Evolutionary conservation across 31 red algal species (phyloP).

Genomic region (Odonthalia washingtoniensis): DNA sequence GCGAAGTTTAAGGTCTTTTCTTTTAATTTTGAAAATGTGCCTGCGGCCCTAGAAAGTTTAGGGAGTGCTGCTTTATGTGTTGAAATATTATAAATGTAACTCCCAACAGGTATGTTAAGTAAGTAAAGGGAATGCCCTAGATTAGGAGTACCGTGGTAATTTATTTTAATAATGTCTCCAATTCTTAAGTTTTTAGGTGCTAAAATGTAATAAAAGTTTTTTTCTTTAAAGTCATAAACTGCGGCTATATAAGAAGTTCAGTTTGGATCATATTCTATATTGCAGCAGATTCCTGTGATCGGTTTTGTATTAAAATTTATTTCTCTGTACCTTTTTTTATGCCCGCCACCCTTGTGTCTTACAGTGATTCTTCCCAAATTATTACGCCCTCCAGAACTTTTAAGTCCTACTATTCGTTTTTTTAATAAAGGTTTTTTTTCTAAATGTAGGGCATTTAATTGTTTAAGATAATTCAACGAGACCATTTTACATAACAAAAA

Average conservation of each 20-base stretch:
- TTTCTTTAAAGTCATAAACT: not conserved
- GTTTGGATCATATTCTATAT: slow-evolving; percentile 2
- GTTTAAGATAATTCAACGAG: not conserved
- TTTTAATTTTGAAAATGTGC: slow-evolving; percentile 1
- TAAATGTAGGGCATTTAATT: too few relatives aligned
- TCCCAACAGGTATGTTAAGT: not conserved
- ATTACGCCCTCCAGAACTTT: slow-evolving; percentile 7
- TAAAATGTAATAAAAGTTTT: slow-evolving; percentile 9
- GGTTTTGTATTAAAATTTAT: slow-evolving; percentile 22
- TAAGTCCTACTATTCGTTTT: too few relatives aligned
- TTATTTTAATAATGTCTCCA: slow-evolving; percentile 3
- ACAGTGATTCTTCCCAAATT: slow-evolving; percentile 50
- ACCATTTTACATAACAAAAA: slow-evolving; percentile 14
- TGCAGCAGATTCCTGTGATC: not conserved
- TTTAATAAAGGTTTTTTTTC: too few relatives aligned
- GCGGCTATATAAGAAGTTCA: not conserved
- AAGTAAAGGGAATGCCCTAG: not conserved
- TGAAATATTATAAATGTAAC: not conserved
- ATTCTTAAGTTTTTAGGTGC: slow-evolving; percentile 1
- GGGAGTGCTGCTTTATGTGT: not conserved
- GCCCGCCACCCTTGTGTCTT: not conserved
- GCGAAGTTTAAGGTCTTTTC: not conserved
- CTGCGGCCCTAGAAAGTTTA: not conserved
- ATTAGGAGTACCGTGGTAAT: not conserved
- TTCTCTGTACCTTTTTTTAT: slow-evolving; percentile 1